Evolutionary conservation across 371 early-diverging fungal genomes (phyloP).

Genomic region (Mucor indicus): DNA sequence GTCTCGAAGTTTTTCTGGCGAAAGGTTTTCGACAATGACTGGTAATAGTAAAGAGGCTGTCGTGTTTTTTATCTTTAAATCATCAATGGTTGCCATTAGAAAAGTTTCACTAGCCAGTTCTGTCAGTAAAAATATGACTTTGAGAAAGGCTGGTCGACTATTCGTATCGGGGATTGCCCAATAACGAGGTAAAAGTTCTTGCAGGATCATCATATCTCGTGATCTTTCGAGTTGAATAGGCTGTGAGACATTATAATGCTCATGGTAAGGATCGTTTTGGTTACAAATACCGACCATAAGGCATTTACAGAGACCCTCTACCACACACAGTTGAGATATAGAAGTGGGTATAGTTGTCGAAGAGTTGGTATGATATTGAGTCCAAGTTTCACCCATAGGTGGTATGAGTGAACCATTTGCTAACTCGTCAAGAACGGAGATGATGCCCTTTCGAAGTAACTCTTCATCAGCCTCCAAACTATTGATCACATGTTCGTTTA

Average conservation of each 20-base stretch:
- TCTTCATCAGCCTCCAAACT: conserved; percentile 7
- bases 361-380: conserved; percentile 5
- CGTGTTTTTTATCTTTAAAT: conserved; percentile 18
- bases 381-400: conserved; percentile 22
- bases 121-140: conserved; percentile 25
- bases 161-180: conserved; percentile 27
- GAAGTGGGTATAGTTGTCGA: background rate
- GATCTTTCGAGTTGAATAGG: background rate
- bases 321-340: conserved; percentile 27
- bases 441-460: conserved; percentile 13
- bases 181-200: conserved; percentile 31
- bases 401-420: conserved; percentile 29
- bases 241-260: background rate
- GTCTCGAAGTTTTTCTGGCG: conserved; percentile 12
- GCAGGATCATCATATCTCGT: conserved; percentile 19
- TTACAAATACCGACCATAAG: conserved; percentile 18
- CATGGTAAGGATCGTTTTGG: conserved; percentile 7
- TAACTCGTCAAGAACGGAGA: conserved; percentile 28
- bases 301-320: conserved; percentile 31
- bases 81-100: conserved; percentile 15
- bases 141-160: conserved; percentile 19
- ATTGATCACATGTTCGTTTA: background rate
- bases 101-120: conserved; percentile 34
- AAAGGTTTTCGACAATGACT: conserved; percentile 26
- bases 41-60: conserved; percentile 12